Evolutionary conservation across 176 grass and related monocot species (phyloP).

Genomic region (Oryza coarctata): DNA sequence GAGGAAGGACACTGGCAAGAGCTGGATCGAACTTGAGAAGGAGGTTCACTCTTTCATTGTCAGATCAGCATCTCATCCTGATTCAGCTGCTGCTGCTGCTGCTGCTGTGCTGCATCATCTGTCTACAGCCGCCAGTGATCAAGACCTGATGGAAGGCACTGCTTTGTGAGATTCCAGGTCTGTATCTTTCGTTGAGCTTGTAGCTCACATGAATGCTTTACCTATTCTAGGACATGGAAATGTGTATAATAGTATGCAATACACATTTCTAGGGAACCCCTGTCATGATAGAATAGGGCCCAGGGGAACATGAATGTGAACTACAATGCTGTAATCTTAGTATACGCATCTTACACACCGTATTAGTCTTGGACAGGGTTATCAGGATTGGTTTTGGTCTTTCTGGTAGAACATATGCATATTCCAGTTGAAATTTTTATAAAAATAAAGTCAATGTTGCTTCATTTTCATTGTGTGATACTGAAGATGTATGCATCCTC

Average conservation of each 20-base stretch:
- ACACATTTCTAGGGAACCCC: no score
- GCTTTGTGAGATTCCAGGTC: conserved; percentile 13
- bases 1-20: conserved; percentile 86
- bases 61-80: conserved; percentile 32
- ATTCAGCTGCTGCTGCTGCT: conserved; percentile 21
- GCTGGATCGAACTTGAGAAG: conserved; percentile 79
- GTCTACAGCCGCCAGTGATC: conserved; percentile 40
- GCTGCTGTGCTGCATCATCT: conserved; percentile 47
- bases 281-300: no score
- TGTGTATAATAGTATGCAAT: no score
- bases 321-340: not conserved
- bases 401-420: not conserved
- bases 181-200: not conserved
- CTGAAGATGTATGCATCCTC: not conserved
- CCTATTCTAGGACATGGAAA: no score
- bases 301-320: no score
- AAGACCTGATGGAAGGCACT: conserved; percentile 39
- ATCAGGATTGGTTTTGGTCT: not conserved
- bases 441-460: not conserved
- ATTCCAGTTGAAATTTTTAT: not conserved
- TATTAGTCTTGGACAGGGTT: not conserved
- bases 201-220: no score
- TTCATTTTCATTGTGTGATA: not conserved
- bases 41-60: conserved; percentile 50
- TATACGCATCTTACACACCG: not conserved